Evolutionary conservation across 106 monocot species (phyloP), one percentile per base, ranked within the genome.

Genomic region (Acorus gramineus): DNA sequence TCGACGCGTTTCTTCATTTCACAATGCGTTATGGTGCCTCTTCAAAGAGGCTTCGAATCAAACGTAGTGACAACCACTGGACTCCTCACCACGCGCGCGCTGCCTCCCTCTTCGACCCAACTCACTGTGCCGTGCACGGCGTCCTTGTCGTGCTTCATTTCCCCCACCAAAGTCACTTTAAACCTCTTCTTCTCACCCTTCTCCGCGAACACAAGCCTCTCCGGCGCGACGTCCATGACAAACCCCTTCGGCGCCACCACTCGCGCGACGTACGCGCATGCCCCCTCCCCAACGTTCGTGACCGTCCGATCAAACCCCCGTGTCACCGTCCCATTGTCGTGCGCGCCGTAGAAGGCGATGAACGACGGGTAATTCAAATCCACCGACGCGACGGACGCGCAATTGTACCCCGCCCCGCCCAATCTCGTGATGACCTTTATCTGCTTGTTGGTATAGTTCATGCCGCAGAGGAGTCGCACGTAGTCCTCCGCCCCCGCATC

Each of bases 401-500:
- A 86, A 62, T 74, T 55, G 61, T 52, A 60, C 28, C 28, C 28
- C 2, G 50, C 47, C 53, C 50, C 28, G 28, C 28, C 10, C 6
- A 73, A 72, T 14, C 69, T 69, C 3, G 66, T 70, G 47, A 76
- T 57, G 44, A 57, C 44, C 2, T 9, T 6, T 49, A 76, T 58
- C 13, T 66, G 68, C 48, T 72, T 49, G 42, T 69, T 11, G 49
- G 79, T 78, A 77, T 65, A 81, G 60, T 80, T 82, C 28, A 75
- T 11, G 46, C 66, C 76, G 62, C 89, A 89, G 14, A 89, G 68
- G 4, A 85, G n/a, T 4, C 56, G 59, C 10, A 90, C 52, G 78
- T 85, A 90, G 77, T 90, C 89, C 47, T 49, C 42, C 10, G 54
- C 62, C 1, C 75, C 82, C 28, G 81, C 82, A 42, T 90, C 83